Percentiles rank a stretch among this genome's conserved stretches.
These are phyloP conservation scores for Trichoderma reesei DNA, from an alignment of 495 filamentous ascomycete genomes.

Conservation along the genomic window DNA sequence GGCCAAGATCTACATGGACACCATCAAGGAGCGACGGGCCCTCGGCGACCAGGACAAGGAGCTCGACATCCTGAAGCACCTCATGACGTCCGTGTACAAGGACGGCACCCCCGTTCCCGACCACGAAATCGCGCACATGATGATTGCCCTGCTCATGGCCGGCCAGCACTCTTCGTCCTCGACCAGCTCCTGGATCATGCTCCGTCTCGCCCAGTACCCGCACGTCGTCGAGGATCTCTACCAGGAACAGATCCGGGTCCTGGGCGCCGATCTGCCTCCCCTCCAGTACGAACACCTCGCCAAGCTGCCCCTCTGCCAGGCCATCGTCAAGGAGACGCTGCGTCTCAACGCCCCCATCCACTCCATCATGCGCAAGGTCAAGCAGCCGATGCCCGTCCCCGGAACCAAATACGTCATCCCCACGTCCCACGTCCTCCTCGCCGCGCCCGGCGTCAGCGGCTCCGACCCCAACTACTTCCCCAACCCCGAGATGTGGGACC, in stretches of 20 bases:
- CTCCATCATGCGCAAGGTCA: conserved; percentile 78
- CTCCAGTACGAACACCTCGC: conserved; percentile 58
- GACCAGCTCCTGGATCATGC: conserved; percentile 71
- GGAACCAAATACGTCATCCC: conserved; percentile 75
- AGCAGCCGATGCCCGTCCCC: conserved; percentile 64
- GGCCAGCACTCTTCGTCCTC: conserved; percentile 83
- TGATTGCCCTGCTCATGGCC: conserved; percentile 85
- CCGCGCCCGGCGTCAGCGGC: conserved; percentile 69
- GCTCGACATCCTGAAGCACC: conserved; percentile 73
- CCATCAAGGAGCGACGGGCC: conserved; percentile 56
- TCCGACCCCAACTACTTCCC: conserved; percentile 67
- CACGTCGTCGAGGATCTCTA: conserved; percentile 66
- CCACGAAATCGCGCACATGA: conserved; percentile 79
- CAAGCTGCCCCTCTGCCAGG: conserved; percentile 57
- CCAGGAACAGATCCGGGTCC: conserved; percentile 55
- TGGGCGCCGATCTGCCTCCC: conserved; percentile 53
- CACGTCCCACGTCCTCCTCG: conserved; percentile 62
- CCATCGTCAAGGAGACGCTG: conserved; percentile 71
- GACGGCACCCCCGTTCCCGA: conserved; percentile 61
- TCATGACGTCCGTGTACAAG: conserved; percentile 74
- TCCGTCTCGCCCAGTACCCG: conserved; percentile 64
- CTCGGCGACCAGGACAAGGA: conserved; percentile 31
- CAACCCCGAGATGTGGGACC: conserved; percentile 72
- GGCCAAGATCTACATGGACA: conserved; percentile 67
- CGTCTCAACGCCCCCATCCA: conserved; percentile 75